Percentiles rank a stretch among this genome's conserved stretches.
Conservation (phyloP, 352 stramenopile genomes). For the Phytopythium kandeliae region DNA sequence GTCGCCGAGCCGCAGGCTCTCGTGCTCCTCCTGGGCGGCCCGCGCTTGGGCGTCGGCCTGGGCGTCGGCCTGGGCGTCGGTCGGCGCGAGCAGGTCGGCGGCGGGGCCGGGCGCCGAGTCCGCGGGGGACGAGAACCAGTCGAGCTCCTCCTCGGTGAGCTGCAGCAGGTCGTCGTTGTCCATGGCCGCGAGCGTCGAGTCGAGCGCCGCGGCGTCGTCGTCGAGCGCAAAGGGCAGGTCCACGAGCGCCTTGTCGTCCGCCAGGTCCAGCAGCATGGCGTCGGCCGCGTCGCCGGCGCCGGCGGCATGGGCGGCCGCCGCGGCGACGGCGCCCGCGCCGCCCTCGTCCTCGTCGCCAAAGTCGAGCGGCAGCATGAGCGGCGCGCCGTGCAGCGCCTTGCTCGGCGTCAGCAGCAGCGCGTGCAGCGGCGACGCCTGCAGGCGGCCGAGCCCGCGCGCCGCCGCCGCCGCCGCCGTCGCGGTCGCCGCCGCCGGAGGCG, state of each 20-base stretch:
- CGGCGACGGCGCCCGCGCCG: neutral
- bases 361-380: conserved; percentile 39
- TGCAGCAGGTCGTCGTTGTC: conserved; percentile 78
- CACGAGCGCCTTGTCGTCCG: conserved; percentile 57
- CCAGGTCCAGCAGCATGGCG: conserved; percentile 73
- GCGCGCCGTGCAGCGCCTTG: conserved; percentile 9
- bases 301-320: too few relatives aligned
- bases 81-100: conserved; percentile 5
- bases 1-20: conserved; percentile 18
- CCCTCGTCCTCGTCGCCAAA: conserved; percentile 29
- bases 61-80: too few relatives aligned
- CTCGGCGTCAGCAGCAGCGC: neutral
- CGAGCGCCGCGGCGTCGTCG: conserved; percentile 32
- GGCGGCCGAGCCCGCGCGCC: conserved; percentile 9
- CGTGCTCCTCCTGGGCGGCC: too few relatives aligned
- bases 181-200: conserved; percentile 62
- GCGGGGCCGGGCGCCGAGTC: neutral
- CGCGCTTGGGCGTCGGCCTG: too few relatives aligned
- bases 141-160: conserved; percentile 75
- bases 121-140: conserved; percentile 64
- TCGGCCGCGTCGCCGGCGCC: too few relatives aligned
- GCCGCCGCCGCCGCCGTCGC: conserved; percentile 23
- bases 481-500: too few relatives aligned
- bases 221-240: conserved; percentile 59
- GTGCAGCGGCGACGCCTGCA: neutral